A percentile compares a stretch with the other conserved stretches of the same genome.
phyloP scores from a whole-genome alignment of 352 stramenopile genomes.

The Phytophthora podocarpi region DNA sequence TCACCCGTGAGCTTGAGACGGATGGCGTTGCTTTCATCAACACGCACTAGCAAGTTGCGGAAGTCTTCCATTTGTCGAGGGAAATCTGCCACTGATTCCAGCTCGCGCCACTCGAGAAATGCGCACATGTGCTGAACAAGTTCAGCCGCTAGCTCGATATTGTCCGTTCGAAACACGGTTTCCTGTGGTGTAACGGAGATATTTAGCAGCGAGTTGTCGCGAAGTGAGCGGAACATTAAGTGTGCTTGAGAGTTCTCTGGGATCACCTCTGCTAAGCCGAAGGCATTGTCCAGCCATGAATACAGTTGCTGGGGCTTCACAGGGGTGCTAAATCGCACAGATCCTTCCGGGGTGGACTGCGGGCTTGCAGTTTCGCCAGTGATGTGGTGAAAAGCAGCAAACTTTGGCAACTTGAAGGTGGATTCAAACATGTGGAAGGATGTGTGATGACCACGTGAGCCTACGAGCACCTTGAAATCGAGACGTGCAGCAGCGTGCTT shows the following conservation, averaged over 20 bases:
- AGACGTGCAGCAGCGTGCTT: conserved; percentile 75
- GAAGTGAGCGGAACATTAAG: conserved; percentile 66
- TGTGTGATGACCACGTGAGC: conserved; percentile 74
- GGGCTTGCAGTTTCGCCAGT: conserved; percentile 22
- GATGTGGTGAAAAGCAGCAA: conserved; percentile 81
- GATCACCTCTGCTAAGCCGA: conserved; percentile 47
- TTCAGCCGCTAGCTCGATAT: conserved; percentile 88
- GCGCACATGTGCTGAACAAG: conserved; percentile 89
- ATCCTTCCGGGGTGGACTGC: conserved; percentile 47
- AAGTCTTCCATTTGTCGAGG: conserved; percentile 89
- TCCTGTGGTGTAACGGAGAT: conserved; percentile 59
- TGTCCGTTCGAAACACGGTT: conserved; percentile 75
- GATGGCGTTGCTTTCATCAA: conserved; percentile 89
- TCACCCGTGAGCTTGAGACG: conserved; percentile 91
- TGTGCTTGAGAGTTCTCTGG: conserved; percentile 49
- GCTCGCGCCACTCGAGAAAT: conserved; percentile 84
- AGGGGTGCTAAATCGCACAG: conserved; percentile 72
- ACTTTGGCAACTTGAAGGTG: conserved; percentile 81
- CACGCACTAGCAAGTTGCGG: conserved; percentile 67
- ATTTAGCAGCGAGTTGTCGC: conserved; percentile 53
- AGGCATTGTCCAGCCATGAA: conserved; percentile 73
- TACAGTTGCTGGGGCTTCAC: conserved; percentile 78
- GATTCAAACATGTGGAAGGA: conserved; percentile 91
- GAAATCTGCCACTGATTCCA: conserved; percentile 89
- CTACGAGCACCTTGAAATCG: conserved; percentile 79